These are phyloP conservation scores for Hippophae tibetana DNA, from an alignment of 306 rosid species.

Conservation along the genomic window DNA sequence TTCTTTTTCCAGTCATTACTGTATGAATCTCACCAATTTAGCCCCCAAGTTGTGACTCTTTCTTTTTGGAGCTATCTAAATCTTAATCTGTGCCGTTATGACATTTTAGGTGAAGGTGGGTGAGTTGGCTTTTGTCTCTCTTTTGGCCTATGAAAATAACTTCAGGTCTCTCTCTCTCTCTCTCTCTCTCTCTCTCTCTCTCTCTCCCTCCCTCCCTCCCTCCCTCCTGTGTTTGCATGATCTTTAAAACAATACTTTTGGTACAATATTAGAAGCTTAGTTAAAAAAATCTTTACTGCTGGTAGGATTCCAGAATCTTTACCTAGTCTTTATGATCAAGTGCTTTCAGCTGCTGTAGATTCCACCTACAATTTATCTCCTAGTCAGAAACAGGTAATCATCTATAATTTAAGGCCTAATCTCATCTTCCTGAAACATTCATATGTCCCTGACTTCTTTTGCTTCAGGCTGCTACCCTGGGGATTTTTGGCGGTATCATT, in stretches of 20 bases:
- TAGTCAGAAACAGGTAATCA: constrained; percentile 45
- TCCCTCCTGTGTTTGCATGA: constrained; percentile 1
- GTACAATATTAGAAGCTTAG: background rate
- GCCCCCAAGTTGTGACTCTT: constrained; percentile 1
- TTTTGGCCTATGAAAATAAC: constrained; percentile 47
- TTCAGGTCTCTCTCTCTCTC: constrained; percentile 45
- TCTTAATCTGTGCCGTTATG: constrained; percentile 9
- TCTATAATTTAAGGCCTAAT: constrained; percentile 21
- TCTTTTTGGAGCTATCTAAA: constrained; percentile 10
- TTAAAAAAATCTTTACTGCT: background rate
- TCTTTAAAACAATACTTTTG: background rate
- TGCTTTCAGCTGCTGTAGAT: constrained; percentile 57
- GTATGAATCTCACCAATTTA: background rate
- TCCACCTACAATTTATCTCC: constrained; percentile 33
- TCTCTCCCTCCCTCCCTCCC: constrained; percentile 3
- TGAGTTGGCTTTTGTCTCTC: constrained; percentile 58
- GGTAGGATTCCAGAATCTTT: constrained; percentile 59
- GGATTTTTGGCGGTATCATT: constrained; percentile 33
- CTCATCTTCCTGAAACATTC: constrained; percentile 9
- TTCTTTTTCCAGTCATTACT: background rate
- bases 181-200: constrained; percentile 3
- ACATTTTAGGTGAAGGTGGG: constrained; percentile 57
- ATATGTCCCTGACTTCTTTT: constrained; percentile 23
- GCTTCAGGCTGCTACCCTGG: constrained; percentile 34
- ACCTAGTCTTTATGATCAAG: constrained; percentile 70